These are phyloP conservation scores for Senna tora DNA, from an alignment of 306 rosid species.

Conservation along the genomic window DNA sequence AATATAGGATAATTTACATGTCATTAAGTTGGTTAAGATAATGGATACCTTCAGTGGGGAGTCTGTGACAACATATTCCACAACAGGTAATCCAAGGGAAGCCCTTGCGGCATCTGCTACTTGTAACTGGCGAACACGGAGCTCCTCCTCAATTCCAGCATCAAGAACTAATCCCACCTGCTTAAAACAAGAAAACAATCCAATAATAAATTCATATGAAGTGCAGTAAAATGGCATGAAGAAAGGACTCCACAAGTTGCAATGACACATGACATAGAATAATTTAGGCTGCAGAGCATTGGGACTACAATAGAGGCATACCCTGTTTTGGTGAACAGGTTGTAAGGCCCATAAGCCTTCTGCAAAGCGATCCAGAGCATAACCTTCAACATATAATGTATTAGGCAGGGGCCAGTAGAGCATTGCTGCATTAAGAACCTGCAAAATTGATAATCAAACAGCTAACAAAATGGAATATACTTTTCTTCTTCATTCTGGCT, in stretches of 20 bases:
- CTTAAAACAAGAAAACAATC: constrained; percentile 29
- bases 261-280: constrained; percentile 13
- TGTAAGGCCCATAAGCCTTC: constrained; percentile 87
- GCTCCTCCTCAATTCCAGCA: constrained; percentile 84
- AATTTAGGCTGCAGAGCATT: neutral
- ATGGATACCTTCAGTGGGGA: constrained; percentile 67
- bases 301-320: constrained; percentile 34
- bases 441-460: constrained; percentile 29
- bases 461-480: constrained; percentile 19
- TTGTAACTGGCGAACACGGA: constrained; percentile 78
- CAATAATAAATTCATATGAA: constrained; percentile 2
- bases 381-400: constrained; percentile 85
- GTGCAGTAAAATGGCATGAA: constrained; percentile 18
- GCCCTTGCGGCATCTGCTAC: constrained; percentile 91
- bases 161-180: constrained; percentile 92
- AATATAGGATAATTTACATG: constrained; percentile 29
- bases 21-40: constrained; percentile 20
- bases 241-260: constrained; percentile 6
- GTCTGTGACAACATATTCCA: constrained; percentile 79
- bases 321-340: constrained; percentile 88
- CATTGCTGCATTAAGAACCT: constrained; percentile 98
- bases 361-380: constrained; percentile 86
- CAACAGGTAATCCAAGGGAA: constrained; percentile 88
- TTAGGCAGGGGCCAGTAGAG: constrained; percentile 90
- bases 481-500: neutral